Evolutionary conservation across 2,329 filamentous ascomycete genomes (phyloP).

Genomic region (Trichophyton rubrum): DNA sequence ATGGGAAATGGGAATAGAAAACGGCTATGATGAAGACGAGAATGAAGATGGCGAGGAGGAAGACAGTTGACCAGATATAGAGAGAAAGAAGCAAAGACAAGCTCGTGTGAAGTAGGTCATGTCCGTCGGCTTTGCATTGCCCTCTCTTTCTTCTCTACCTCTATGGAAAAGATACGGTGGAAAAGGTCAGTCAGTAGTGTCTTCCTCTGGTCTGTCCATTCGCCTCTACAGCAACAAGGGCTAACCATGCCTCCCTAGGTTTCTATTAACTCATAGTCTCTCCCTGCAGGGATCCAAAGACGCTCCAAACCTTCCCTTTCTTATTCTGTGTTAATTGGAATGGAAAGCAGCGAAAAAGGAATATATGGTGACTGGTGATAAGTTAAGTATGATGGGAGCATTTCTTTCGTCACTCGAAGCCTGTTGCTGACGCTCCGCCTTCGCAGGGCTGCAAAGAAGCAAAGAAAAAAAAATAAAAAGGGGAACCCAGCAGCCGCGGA

Average conservation of each 20-base stretch:
- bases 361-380: conserved; percentile 3
- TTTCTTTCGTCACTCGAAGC: conserved; percentile 2
- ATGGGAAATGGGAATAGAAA: background rate
- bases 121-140: no score
- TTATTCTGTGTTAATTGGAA: background rate
- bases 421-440: background rate
- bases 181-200: background rate
- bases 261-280: conserved; percentile 2
- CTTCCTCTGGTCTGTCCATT: background rate
- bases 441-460: conserved; percentile 1
- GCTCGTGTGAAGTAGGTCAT: background rate
- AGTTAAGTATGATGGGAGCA: background rate
- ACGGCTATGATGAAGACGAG: background rate
- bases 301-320: background rate
- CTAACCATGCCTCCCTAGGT: conserved; percentile 1
- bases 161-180: background rate
- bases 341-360: background rate
- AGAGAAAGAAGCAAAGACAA: background rate
- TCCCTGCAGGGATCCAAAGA: conserved; percentile 1
- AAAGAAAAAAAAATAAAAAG: background rate
- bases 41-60: background rate
- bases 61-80: background rate
- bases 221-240: background rate
- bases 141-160: no score
- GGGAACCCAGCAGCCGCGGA: background rate